Evolutionary conservation across 2,329 filamentous ascomycete genomes (phyloP).

Genomic region (Penicillium sp.): DNA sequence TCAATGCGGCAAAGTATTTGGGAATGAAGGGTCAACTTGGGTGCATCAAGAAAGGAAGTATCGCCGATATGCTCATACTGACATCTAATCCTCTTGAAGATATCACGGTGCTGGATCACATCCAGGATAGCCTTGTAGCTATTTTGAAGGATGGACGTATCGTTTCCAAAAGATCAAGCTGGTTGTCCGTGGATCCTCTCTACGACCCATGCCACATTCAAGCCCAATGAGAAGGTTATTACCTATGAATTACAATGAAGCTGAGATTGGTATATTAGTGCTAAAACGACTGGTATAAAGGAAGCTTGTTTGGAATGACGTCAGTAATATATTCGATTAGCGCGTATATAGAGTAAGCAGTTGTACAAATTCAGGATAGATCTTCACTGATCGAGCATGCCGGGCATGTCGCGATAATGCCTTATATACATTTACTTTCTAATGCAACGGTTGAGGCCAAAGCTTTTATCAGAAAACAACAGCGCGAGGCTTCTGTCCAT

Average conservation of each 20-base stretch:
- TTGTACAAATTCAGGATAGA: no score
- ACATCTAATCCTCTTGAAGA: conserved; percentile 54
- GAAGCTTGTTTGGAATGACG: no score
- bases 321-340: no score
- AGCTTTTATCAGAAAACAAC: no score
- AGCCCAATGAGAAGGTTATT: neutral
- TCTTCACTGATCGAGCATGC: no score
- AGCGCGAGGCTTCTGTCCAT: no score
- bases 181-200: conserved; percentile 12
- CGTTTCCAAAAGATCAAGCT: conserved; percentile 24
- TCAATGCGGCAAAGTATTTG: conserved; percentile 52
- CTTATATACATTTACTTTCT: neutral
- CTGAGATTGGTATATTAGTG: no score
- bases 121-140: conserved; percentile 47
- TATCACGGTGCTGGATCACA: conserved; percentile 49
- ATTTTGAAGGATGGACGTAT: conserved; percentile 57
- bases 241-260: neutral
- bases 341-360: no score
- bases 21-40: conserved; percentile 49
- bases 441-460: neutral
- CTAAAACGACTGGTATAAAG: no score
- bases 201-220: conserved; percentile 2
- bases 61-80: conserved; percentile 54
- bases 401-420: no score
- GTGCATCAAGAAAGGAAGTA: conserved; percentile 48